These are phyloP conservation scores for Posidonia australis DNA, from an alignment of 106 monocot genomes.

Conservation along the genomic window DNA sequence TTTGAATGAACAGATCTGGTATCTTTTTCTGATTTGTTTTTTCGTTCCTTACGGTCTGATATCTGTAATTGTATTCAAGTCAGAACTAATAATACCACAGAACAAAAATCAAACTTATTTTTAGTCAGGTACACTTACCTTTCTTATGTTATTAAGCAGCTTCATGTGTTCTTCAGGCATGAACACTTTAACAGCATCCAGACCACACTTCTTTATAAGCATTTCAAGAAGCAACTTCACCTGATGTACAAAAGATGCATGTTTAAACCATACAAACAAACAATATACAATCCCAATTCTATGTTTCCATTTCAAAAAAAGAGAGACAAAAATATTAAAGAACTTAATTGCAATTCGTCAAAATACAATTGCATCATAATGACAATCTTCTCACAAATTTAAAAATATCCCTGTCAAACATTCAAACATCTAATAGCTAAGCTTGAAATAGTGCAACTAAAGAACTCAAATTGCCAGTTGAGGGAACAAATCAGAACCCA, in stretches of 20 bases:
- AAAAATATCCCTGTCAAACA: not conserved
- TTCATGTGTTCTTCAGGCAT: slow-evolving; percentile 98
- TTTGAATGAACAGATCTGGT: slow-evolving; percentile 2
- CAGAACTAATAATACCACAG: not conserved
- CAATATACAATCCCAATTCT: too few species aligned
- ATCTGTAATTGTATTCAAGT: slow-evolving; percentile 27
- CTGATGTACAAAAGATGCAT: slow-evolving; percentile 20
- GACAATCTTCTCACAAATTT: not conserved
- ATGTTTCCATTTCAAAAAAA: too few species aligned
- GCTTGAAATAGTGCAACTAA: too few species aligned
- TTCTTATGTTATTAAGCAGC: slow-evolving; percentile 75
- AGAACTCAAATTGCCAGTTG: too few species aligned
- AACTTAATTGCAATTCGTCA: too few species aligned
- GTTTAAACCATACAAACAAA: not conserved
- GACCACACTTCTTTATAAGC: slow-evolving; percentile 89
- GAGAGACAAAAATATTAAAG: too few species aligned
- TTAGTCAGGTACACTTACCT: slow-evolving; percentile 33
- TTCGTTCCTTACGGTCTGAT: slow-evolving; percentile 62
- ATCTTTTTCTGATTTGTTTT: slow-evolving; percentile 47
- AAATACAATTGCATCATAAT: too few species aligned
- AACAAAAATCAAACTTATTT: not conserved
- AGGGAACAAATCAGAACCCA: too few species aligned
- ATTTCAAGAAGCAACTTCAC: slow-evolving; percentile 81
- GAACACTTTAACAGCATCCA: slow-evolving; percentile 83
- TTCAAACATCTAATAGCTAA: too few species aligned